Evolutionary conservation across 2,329 filamentous ascomycete species (phyloP), one percentile per base, ranked within the genome.

Genomic region (Talaromyces sp.): DNA sequence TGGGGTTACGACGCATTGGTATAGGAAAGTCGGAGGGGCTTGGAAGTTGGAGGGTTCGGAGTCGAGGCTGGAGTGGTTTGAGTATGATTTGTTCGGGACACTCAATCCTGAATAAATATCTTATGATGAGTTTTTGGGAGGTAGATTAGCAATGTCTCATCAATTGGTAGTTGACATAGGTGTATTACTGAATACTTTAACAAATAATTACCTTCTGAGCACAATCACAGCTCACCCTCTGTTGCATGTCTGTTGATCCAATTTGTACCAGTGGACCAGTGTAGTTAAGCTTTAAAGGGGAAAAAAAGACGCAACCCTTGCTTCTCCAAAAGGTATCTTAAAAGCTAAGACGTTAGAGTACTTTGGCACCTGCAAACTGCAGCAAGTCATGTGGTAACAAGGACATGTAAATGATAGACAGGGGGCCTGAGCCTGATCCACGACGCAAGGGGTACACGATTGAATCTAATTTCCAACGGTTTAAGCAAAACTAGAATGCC

Each of bases 11-110:
- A 62, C 63, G 55, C 66, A 68, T 58, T 70, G 66, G 67, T 70
- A 70, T 63, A 67, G 66, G 64, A 70, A 70, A 62, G 41, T 70
- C 27, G 68, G 70, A 55, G 67, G 65, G 5, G 66, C 61, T n/a
- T 70, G 69, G 69, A 70, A 70, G 60, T 67, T 70, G 58, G 67
- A 66, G 17, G 69, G 69, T 13, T 56, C 69, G n/a, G 62, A 63
- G 58, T 68, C 69, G 13, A 63, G 64, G 31, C 66, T 71, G 57
- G 62, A 64, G 52, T 70, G 68, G 67, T 59, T 57, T 50, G 69
- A 71, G 64, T 67, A 69, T 58, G 66, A 70, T 50, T 67, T 69
- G 19, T 24, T 46, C 9, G 43, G 43, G n/a, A 46, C 43, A 1
- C 43, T 46, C 10, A 24, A 19, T 6, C n/a, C n/a, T 11, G 43